Base-by-base conservation (phyloP, 1,284 basidiomycete species). In the Chalciporus sp. region DNA sequence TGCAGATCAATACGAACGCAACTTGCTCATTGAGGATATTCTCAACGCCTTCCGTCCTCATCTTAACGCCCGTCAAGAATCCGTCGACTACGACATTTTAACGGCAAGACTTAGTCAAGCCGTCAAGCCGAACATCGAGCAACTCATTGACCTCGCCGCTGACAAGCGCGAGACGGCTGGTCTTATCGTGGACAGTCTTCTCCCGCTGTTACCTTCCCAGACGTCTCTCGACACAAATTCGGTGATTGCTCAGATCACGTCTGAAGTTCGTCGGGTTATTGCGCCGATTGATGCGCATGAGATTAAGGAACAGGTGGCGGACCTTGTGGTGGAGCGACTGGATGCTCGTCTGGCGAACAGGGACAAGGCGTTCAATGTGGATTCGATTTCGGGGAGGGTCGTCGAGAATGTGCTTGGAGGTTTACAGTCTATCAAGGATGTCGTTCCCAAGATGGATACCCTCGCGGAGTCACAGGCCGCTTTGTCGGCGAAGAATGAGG, bases 91-190 rank as follows among this genome's bases (percentile, higher is more conserved):
- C 62, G 88, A 92, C 41, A 77, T 79, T 57, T 74, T 93, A 54
- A 93, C 90, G 1, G 74, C 73, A 33, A 82, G 84, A 60, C 81
- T 93, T 14, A 80, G 86, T 14, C 88, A 92, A 68, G 88, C 90
- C 1, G 90, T 93, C 63, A 92, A 92, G 64, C 90, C 91, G 8
- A 88, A 92, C 61, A 92, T 93, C 20, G 82, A 86, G 2, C 90
- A 93, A 62, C 82, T 93, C 57, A 92, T 93, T 58, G 90, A 93
- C 66, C 79, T 93, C 47, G 85, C 90, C 17, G 90, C 88, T 0
- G 90, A 93, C 66, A 93, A 93, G 67, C 80, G 87, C 33, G 90
- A 93, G 70, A 93, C 90, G 7, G 90, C 90, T 4, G 78, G 80
- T 9, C 79, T 93, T 42, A 93, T 93, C 56, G 81, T 91, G 19